Conservation (phyloP, 1,284 basidiomycete genomes). For the Cryptococcus amylolentus region DNA sequence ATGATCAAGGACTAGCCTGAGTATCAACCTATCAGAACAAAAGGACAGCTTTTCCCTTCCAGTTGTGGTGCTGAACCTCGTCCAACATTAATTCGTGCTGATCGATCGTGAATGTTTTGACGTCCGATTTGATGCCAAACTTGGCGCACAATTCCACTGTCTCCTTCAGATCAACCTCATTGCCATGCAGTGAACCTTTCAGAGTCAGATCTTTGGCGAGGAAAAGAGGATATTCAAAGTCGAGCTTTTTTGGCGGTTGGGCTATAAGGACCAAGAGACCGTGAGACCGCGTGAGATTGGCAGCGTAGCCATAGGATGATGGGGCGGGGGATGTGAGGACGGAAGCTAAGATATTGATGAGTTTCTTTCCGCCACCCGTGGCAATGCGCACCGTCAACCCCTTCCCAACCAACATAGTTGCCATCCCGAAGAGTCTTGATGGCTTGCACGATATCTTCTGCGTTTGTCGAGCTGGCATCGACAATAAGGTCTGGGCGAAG, state of each 20-base stretch:
- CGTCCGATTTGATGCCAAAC: constrained; percentile 16
- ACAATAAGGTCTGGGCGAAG: constrained; percentile 17
- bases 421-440: constrained; percentile 16
- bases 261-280: constrained; percentile 20
- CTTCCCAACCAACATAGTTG: constrained; percentile 22
- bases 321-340: constrained; percentile 16
- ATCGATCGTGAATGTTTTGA: constrained; percentile 14
- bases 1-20: no score
- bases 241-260: constrained; percentile 16
- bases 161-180: constrained; percentile 22
- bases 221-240: constrained; percentile 19
- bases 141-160: constrained; percentile 18
- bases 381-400: constrained; percentile 18
- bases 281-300: constrained; percentile 15
- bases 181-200: constrained; percentile 24
- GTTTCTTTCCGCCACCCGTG: background rate
- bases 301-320: constrained; percentile 13
- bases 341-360: constrained; percentile 7
- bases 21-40: constrained; percentile 4
- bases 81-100: constrained; percentile 21
- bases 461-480: constrained; percentile 13
- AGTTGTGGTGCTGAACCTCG: constrained; percentile 8
- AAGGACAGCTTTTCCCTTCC: constrained; percentile 23
- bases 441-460: constrained; percentile 15
- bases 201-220: constrained; percentile 25